phyloP scores from a whole-genome alignment of 495 filamentous ascomycete species.

The Amphirosellinia nigrospora region DNA sequence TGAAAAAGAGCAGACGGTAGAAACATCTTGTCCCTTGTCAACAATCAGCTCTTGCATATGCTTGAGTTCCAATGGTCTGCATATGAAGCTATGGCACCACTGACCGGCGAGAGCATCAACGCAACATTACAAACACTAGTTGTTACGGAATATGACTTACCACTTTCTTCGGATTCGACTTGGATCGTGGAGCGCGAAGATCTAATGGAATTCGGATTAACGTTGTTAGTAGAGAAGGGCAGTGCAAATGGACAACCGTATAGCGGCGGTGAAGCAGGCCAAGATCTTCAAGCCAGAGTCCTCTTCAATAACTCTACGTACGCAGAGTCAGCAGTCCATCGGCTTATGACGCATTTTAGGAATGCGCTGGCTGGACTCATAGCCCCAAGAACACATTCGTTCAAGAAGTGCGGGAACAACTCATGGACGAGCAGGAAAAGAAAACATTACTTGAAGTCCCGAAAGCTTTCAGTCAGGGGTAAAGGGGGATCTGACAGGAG shows the following conservation, averaged over 20 bases:
- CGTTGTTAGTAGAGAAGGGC: neutral
- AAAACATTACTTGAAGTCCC: neutral
- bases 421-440: neutral
- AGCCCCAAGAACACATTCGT: neutral
- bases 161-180: neutral
- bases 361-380: neutral
- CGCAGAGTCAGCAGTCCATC: neutral
- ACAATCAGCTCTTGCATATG: neutral
- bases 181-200: neutral
- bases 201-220: neutral
- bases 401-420: neutral
- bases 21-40: neutral
- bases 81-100: neutral
- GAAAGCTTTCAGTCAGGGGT: no score
- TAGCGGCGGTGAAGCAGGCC: neutral
- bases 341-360: neutral
- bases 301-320: neutral
- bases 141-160: neutral
- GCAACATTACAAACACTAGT: neutral
- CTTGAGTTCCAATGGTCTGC: slow-evolving; percentile 4
- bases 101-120: neutral
- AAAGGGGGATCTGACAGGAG: no score
- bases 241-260: neutral
- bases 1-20: neutral
- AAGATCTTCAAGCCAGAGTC: neutral